These are phyloP conservation scores for Onygenales sp. DNA, from an alignment of 2,329 filamentous ascomycete species.

Conservation along the genomic window DNA sequence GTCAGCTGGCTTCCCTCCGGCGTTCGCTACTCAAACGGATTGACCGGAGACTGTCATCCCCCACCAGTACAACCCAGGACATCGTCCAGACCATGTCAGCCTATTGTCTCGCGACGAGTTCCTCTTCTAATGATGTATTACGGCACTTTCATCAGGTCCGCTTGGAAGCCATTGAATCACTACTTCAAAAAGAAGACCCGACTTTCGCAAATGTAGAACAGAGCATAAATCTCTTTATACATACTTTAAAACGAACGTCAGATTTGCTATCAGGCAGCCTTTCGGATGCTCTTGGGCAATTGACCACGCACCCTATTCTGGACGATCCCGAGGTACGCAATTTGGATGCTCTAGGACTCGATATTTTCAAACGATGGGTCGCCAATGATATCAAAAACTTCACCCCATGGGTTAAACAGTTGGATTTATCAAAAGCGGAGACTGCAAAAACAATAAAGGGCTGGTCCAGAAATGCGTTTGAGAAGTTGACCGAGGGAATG, in stretches of 20 bases:
- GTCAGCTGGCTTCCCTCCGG: conserved; percentile 53
- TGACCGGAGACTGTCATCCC: conserved; percentile 44
- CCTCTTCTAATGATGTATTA: conserved; percentile 68
- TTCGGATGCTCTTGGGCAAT: conserved; percentile 54
- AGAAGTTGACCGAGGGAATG: conserved; percentile 53
- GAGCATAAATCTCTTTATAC: conserved; percentile 63
- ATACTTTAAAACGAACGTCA: conserved; percentile 69
- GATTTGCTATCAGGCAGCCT: conserved; percentile 64
- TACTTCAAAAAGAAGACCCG: conserved; percentile 45
- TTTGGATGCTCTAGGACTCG: conserved; percentile 63
- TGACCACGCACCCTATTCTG: conserved; percentile 64
- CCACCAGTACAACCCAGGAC: conserved; percentile 32
- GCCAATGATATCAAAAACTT: conserved; percentile 75
- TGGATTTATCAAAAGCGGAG: conserved; percentile 56
- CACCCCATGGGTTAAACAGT: conserved; percentile 76
- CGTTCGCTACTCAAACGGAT: conserved; percentile 56
- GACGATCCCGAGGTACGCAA: conserved; percentile 57
- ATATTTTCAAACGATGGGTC: conserved; percentile 71
- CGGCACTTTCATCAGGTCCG: conserved; percentile 68
- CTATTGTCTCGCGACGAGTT: conserved; percentile 72
- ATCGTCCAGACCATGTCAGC: conserved; percentile 69
- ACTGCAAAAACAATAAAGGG: conserved; percentile 50
- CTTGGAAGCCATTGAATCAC: conserved; percentile 55
- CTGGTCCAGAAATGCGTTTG: conserved; percentile 56
- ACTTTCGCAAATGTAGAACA: conserved; percentile 48